Base-by-base conservation (phyloP, 805 yeast species). In the Cyberlindnera suaveolens region DNA sequence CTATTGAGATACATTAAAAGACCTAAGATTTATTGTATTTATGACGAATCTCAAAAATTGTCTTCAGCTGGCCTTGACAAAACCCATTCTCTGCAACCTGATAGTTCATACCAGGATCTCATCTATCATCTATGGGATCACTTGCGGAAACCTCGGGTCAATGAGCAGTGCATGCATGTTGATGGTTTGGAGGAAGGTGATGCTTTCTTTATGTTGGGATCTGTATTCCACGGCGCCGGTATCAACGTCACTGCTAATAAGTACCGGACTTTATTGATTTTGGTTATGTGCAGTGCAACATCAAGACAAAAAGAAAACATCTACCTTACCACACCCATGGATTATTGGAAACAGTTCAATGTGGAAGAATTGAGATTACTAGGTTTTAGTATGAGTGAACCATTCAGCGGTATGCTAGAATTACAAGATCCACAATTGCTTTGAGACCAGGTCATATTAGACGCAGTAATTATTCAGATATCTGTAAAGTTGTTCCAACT, bases 81-180 rank as follows among this genome's bases (percentile, higher is more conserved):
- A n/a, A n/a, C n/a, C n/a, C n/a, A n/a, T n/a, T n/a, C n/a, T n/a
- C n/a, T n/a, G n/a, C n/a, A n/a, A n/a, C n/a, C n/a, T n/a, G n/a
- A n/a, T n/a, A n/a, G n/a, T 58, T 60, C 36, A 56, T 63, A 31
- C 58, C 63, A 4, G 66, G 66, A 6, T 62, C 66, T n/a, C 67
- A 63, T 45, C 47, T 56, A 31, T n/a, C 67, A 63, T 45, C 47
- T 56, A 31, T 61, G 64, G 64, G 64, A 59, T 41, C 58, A 50
- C 40, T 49, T 47, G 27, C 50, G 59, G 34, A 42, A 51, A 33
- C 62, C 60, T 18, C 35, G 35, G 2, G 42, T 51, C 20, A 50
- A 54, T 13, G 45, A 46, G 10, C 53, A 50, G 34, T 55, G 51
- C 34, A 40, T 54, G 10, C 53, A 60, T 23, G 52, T 54, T 23